Percentiles rank a stretch among this genome's conserved stretches.
Conservation (phyloP, 441 rosid species). For the Adansonia madagascariensis region DNA sequence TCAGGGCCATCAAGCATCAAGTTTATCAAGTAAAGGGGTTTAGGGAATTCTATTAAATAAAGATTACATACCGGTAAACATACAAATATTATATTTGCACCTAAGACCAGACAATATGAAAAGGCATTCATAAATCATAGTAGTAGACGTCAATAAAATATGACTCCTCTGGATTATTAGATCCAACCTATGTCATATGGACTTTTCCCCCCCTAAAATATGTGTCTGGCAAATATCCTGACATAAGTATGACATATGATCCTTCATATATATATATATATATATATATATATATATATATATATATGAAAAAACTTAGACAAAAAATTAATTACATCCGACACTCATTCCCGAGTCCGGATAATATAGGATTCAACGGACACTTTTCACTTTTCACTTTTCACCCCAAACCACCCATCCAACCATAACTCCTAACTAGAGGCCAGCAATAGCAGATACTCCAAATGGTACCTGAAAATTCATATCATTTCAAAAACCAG, state of each 20-base stretch:
- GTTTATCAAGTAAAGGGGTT: not conserved
- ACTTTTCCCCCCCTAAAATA: no score
- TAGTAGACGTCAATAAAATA: not conserved
- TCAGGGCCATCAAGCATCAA: not conserved
- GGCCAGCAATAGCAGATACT: not conserved
- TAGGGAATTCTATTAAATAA: not conserved
- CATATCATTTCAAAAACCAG: not conserved
- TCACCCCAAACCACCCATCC: not conserved
- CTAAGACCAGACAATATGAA: not conserved
- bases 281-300: no score
- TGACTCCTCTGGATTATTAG: not conserved
- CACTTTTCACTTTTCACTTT: not conserved
- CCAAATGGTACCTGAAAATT: conserved; percentile 15
- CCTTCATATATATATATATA: no score
- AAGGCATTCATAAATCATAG: not conserved
- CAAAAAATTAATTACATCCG: no score
- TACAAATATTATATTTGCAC: not conserved
- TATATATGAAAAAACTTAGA: no score
- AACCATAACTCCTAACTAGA: not conserved
- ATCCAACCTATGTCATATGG: no score
- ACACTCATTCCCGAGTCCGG: no score
- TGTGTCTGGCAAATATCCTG: no score
- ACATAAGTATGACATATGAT: no score
- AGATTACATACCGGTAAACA: not conserved
- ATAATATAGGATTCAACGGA: no score